Evolutionary conservation across 805 yeast genomes (phyloP), one percentile per base, ranked within the genome.

Genomic region (Wickerhamiella lipophila): DNA sequence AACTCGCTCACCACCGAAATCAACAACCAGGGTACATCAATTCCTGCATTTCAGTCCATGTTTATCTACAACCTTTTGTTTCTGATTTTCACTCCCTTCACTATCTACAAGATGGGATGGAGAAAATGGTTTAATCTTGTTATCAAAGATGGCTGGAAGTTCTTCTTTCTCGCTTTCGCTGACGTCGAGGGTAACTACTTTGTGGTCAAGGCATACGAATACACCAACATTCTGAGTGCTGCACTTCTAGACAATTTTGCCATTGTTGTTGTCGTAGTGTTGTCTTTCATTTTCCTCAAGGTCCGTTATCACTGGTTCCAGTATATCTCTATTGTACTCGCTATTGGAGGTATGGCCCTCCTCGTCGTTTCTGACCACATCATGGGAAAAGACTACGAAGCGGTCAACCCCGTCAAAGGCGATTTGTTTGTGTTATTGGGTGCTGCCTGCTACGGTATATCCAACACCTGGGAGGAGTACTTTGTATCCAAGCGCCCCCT

Each of bases 141-240:
- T 15, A 34, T 53, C 22, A 49, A 50, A 19, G 72, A 69, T 52
- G 64, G 71, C 51, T 69, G 73, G 73, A 66, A 69, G 55, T 69
- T 60, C 50, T 66, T 70, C 52, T 39, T 68, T 16, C 52, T 69
- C 38, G 68, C 73, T 2, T 70, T 69, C 56, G 69, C 69, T 19
- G 73, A 69, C 48, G 73, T 69, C 22, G 63, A 70, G 54, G 73
- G 73, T n/a, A 69, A 69, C 60, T 69, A 69, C 56, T 69, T 70
- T 49, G 68, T 69, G 13, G 72, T 68, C 43, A 63, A 63, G 50
- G 73, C 74, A 15, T 69, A 69, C 53, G 61, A 60, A 49, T 69
- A 70, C 57, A 70, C 73, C 18, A 69, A 68, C 52, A 54, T 69
- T 53, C 57, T 69, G 35, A 63, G 69, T 47, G 74, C 73, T 4